Evolutionary conservation across 192 early-diverging fungal species (phyloP), one percentile per base, ranked within the genome.

Genomic region (Linnemannia exigua): DNA sequence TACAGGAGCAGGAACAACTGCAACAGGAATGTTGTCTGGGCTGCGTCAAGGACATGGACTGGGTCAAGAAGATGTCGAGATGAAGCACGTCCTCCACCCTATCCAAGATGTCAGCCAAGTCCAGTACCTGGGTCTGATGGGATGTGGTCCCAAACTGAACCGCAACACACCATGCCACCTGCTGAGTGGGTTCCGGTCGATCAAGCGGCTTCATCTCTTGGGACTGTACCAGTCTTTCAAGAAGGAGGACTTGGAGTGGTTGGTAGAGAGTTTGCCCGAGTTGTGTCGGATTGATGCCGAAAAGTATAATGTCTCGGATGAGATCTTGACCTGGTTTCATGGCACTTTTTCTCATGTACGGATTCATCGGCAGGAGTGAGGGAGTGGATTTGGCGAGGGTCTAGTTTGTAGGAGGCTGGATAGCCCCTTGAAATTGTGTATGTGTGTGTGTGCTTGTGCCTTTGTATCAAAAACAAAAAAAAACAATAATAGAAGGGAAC

Each of bases 271-370:
- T 2, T 36, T 86, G 20, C 84, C 84, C 22, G 84, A 86, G 66
- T 46, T 86, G 15, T 80, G 84, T 38, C 73, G 84, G 1, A 80
- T 86, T 11, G 84, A 86, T 80, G 84, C 84, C 2, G 84, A 86
- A 38, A 70, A 80, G 70, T 86, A 86, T 35, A 79, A 86, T 25
- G 50, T 86, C 7, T 86, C 84, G 4, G 75, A 86, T 28, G 74
- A 80, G 19, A 25, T 80, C 5, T 22, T 86, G 22, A 67, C 66
- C 8, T 79, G 74, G 74, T 68, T 80, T 22, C 67, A 67, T 38
- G 31, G 19, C 25, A 58, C 70, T 25, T 71, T 75, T 35, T 72
- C 77, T 20, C 51, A 72, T 47, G 74, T 85, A 0, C 76, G 73
- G 41, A 75, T 85, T 33, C 70, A 69, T 66, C 82, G 82, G 0